These are phyloP conservation scores for Naganishia antarctica DNA, from an alignment of 768 basidiomycete species.

Conservation along the genomic window DNA sequence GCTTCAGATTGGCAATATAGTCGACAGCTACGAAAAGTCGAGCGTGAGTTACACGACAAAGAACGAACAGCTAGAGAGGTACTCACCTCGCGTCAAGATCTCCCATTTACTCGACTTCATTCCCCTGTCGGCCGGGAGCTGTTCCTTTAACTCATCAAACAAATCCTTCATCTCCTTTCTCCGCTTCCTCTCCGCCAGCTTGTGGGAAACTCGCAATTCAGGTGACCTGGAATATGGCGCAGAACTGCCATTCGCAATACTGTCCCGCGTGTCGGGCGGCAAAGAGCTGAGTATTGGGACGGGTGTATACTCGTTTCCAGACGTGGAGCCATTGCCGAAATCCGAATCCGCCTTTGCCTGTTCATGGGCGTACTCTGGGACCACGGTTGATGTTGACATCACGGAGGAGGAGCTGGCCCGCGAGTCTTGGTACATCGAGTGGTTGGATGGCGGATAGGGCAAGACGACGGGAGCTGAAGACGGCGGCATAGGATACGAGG, in stretches of 20 bases:
- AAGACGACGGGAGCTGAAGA: not conserved
- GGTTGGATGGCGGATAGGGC: not conserved
- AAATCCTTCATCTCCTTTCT: constrained; percentile 99
- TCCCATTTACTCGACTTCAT: constrained; percentile 99
- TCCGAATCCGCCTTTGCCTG: constrained; percentile 11
- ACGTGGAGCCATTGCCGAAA: constrained; percentile 3
- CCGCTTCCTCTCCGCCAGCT: constrained; percentile 91
- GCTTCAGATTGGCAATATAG: constrained; percentile 74
- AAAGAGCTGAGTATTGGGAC: constrained; percentile 12
- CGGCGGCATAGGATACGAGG: constrained; percentile 14
- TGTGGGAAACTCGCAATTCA: constrained; percentile 90
- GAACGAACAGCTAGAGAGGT: too few species aligned
- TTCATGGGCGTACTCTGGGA: constrained; percentile 14
- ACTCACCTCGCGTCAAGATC: constrained; percentile 86
- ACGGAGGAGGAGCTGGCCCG: constrained; percentile 23
- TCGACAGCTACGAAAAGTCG: constrained; percentile 89
- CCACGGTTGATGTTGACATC: constrained; percentile 6
- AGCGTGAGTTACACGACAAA: too few species aligned
- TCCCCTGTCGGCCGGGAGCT: constrained; percentile 82
- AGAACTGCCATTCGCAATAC: constrained; percentile 17
- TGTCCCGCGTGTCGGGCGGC: constrained; percentile 25
- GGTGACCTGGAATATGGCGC: constrained; percentile 78
- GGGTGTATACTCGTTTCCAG: not conserved
- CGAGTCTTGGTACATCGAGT: constrained; percentile 16
- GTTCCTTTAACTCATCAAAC: constrained; percentile 91